Conservation (phyloP, 805 yeast genomes). For the Yarrowia yakushimensis region DNA sequence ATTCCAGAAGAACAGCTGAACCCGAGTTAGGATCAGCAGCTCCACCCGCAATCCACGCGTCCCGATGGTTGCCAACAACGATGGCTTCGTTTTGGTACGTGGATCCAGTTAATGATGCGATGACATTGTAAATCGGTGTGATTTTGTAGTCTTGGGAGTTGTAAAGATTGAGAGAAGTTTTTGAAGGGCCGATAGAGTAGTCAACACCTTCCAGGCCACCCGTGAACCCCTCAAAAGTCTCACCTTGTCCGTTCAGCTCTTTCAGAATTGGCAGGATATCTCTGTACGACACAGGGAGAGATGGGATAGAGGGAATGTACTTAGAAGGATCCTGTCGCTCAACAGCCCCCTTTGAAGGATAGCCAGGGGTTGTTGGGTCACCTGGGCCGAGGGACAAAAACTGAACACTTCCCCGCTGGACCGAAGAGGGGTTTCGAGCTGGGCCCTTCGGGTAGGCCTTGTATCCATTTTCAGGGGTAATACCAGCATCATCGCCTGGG, state of each 20-base stretch:
- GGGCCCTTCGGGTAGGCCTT: constrained; percentile 70
- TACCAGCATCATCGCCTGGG: constrained; percentile 54
- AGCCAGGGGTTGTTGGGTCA: constrained; percentile 76
- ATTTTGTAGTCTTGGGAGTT: constrained; percentile 61
- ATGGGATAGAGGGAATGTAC: constrained; percentile 63
- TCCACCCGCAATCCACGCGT: constrained; percentile 76
- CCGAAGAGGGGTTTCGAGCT: constrained; percentile 70
- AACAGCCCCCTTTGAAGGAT: constrained; percentile 51
- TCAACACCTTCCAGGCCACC: constrained; percentile 47
- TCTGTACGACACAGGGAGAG: constrained; percentile 61
- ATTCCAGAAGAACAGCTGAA: constrained; percentile 59
- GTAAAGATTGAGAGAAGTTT: constrained; percentile 49
- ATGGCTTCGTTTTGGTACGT: constrained; percentile 50
- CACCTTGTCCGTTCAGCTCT: constrained; percentile 52
- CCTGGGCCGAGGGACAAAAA: constrained; percentile 63
- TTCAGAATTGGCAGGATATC: constrained; percentile 63
- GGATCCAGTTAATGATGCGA: constrained; percentile 57
- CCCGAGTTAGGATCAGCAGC: constrained; percentile 81
- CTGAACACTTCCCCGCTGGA: constrained; percentile 73
- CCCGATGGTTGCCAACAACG: constrained; percentile 72
- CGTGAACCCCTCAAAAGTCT: constrained; percentile 51
- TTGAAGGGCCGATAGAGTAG: constrained; percentile 53
- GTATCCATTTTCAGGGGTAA: constrained; percentile 55
- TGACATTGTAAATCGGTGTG: constrained; percentile 59
- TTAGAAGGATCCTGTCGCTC: constrained; percentile 49